Base-by-base conservation (phyloP, 1,284 basidiomycete species). In the Ceratobasidium sp. region DNA sequence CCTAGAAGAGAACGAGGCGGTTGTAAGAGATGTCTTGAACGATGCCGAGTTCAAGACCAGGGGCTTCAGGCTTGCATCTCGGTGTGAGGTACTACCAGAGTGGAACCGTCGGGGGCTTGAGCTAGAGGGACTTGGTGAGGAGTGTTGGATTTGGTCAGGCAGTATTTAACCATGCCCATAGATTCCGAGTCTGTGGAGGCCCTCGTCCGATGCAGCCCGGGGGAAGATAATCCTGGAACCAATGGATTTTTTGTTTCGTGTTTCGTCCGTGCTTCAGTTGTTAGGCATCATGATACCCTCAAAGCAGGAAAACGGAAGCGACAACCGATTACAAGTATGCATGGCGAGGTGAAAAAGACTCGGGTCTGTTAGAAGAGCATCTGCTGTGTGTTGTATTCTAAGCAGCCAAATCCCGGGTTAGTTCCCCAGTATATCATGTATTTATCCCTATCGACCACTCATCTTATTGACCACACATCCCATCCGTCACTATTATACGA, bases 241-340 rank as follows among this genome's bases (percentile, higher is more conserved):
- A 97, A 97, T 76, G 95, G 95, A 0, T 98, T 97, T 81, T 97
- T 97, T 74, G 94, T 98, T 22, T 87, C 92, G 29, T 92, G 93
- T 77, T 94, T 96, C 76, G 80, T 92, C 50, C 82, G 81, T 68
- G 73, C 69, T 35, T 47, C 45, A 47, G 45, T 15, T n/a, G n/a
- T n/a, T n/a, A n/a, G n/a, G n/a, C n/a, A n/a, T n/a, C n/a, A n/a
- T n/a, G n/a, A n/a, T n/a, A n/a, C n/a, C n/a, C n/a, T n/a, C n/a
- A n/a, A 20, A 47, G 20, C 7, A 10, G 45, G 45, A 22, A 15
- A 47, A 7, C 45, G 45, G 45, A 12, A 7, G 45, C 10, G 45
- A 20, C 45, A n/a, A n/a, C n/a, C n/a, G n/a, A n/a, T n/a, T n/a
- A n/a, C n/a, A n/a, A n/a, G n/a, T n/a, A n/a, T n/a, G n/a, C n/a